Evolutionary conservation across 2,329 filamentous ascomycete genomes (phyloP).

Genomic region (Aspergillus thermomutatus): DNA sequence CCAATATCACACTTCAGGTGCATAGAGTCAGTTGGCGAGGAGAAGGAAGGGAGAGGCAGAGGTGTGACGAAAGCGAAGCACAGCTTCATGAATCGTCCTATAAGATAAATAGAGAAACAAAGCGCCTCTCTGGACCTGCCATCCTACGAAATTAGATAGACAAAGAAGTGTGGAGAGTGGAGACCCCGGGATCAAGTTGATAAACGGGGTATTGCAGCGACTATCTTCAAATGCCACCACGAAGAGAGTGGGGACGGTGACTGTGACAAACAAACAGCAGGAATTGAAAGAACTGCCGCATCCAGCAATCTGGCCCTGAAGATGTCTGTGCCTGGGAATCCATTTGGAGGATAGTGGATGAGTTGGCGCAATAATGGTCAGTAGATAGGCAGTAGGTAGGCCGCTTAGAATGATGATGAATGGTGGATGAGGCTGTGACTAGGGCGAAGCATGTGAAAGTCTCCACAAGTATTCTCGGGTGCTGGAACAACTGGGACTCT

Average conservation of each 20-base stretch:
- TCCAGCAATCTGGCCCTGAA: neutral
- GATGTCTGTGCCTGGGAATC: neutral
- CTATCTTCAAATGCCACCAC: neutral
- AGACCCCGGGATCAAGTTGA: neutral
- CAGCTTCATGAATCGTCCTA: neutral
- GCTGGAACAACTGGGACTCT: neutral
- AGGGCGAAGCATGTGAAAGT: slow-evolving; percentile 22
- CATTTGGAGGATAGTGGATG: neutral
- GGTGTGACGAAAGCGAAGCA: neutral
- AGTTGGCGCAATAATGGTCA: neutral
- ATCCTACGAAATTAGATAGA: neutral
- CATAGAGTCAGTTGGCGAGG: neutral
- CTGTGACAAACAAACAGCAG: neutral
- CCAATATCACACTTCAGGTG: neutral
- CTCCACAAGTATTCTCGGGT: slow-evolving; percentile 4
- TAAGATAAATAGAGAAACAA: neutral
- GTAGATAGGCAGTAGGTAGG: neutral
- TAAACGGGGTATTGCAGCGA: neutral
- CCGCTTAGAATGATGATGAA: neutral
- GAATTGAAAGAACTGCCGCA: neutral
- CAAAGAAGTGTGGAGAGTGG: neutral
- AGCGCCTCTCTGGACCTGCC: neutral
- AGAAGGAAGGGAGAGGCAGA: neutral
- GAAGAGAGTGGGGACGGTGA: neutral
- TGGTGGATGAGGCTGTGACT: neutral